A percentile compares a stretch with the other conserved stretches of the same genome.
Conservation (phyloP, 225 moss, liverwort and hornwort species). For the Pseudoscleropodium purum region DNA sequence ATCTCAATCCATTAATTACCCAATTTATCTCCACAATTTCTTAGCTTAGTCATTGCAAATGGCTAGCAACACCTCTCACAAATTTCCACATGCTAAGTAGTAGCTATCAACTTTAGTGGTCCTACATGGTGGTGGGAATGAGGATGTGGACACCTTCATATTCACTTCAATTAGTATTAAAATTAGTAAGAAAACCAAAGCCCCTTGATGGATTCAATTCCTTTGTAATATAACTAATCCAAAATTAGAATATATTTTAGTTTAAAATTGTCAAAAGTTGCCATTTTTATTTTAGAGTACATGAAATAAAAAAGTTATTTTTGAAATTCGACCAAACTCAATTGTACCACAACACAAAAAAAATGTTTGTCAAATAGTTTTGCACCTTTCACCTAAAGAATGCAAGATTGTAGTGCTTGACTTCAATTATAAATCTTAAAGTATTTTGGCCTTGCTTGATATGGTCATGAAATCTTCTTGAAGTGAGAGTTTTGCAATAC, state of each 20-base stretch:
- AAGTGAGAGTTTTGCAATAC: background rate
- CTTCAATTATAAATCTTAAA: background rate
- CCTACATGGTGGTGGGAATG: no score
- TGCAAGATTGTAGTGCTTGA: background rate
- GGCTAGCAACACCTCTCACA: no score
- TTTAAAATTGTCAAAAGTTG: background rate
- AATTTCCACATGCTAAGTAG: no score
- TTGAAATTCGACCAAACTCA: background rate
- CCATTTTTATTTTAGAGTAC: background rate
- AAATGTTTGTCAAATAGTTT: background rate
- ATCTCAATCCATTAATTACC: no score
- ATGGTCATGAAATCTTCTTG: background rate
- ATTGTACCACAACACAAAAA: background rate
- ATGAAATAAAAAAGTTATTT: background rate
- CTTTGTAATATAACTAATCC: background rate
- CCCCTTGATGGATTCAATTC: no score
- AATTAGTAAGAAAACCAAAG: no score
- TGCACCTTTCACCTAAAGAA: background rate
- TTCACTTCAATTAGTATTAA: no score
- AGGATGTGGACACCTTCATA: no score
- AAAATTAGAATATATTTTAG: background rate
- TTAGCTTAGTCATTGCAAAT: no score
- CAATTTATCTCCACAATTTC: no score
- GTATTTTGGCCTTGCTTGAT: background rate
- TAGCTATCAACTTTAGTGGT: no score